Base-by-base conservation (phyloP, 441 rosid species). In the Gossypium davidsonii region DNA sequence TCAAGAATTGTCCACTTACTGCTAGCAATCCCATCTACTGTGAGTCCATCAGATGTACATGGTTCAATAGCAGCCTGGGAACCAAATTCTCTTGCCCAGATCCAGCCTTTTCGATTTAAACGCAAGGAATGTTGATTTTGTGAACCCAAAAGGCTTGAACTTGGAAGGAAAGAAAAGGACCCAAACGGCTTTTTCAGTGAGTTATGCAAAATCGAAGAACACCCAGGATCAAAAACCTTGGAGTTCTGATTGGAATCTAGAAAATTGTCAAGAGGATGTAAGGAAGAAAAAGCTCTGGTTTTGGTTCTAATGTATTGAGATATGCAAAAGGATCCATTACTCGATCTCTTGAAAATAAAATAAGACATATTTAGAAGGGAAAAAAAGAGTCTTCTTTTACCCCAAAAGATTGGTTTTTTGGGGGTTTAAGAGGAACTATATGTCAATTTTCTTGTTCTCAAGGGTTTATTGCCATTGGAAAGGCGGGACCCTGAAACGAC, bases 1-100 rank as follows among this genome's bases (percentile, higher is more conserved):
- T 91, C 90, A 31, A 91, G 81, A 58, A 95, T 87, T 26, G 87
- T 56, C 99, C 97, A 95, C 62, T 85, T 89, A 76, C 73, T 87
- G 68, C 91, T 86, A 70, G 87, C 81, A 69, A 95, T 91, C 44
- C 86, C 80, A 57, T 90, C 96, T 51, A 95, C 87, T 1, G 95
- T 91, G 12, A 90, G 88, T 31, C 96, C 98, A 73, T 95, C 97
- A 56, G 89, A 76, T 20, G 93, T 93, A 2, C 90, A 80, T 6
- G 85, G 82, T 62, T 84, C 86, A n/a, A 21, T 75, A 4, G 89
- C 79, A 52, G 88, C 86, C 67, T 80, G 89, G 15, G 89, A 74
- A 39, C 81, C 74, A 56, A 78, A 74, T 42, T 77, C 61, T 63
- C 72, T 76, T 25, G 70, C 64, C 80, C 57, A 78, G 79, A 57